Conservation (phyloP, 2,329 filamentous ascomycete species). For the Elsinoe fawcettii region DNA sequence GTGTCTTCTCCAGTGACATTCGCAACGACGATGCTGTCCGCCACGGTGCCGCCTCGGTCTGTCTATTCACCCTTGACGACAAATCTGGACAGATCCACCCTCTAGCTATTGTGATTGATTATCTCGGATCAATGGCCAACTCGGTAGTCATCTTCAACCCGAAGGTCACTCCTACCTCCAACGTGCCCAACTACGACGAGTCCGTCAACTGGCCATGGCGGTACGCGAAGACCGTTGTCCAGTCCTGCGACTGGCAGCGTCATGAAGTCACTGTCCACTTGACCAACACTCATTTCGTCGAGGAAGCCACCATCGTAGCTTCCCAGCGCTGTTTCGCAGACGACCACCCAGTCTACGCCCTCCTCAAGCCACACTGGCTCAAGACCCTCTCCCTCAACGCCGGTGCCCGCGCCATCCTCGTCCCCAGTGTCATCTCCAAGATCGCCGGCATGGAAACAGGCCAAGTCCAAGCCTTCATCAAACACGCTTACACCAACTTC, state of each 20-base stretch:
- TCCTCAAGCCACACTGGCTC: constrained; percentile 44
- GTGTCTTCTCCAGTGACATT: constrained; percentile 13
- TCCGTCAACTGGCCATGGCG: constrained; percentile 45
- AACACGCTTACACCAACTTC: constrained; percentile 38
- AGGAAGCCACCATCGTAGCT: constrained; percentile 21
- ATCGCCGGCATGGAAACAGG: constrained; percentile 36
- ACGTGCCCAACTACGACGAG: constrained; percentile 24
- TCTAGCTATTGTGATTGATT: constrained; percentile 43
- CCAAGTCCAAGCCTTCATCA: constrained; percentile 34
- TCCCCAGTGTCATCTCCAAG: constrained; percentile 39
- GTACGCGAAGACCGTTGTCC: constrained; percentile 46
- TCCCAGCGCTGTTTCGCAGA: constrained; percentile 18
- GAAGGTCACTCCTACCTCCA: constrained; percentile 27
- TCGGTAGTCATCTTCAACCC: constrained; percentile 47
- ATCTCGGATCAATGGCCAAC: constrained; percentile 35
- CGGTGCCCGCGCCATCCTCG: constrained; percentile 37
- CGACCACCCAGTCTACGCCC: constrained; percentile 38
- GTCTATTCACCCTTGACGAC: constrained; percentile 30
- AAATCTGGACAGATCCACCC: constrained; percentile 40
- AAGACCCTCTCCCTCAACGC: constrained; percentile 46
- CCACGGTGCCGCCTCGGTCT: constrained; percentile 16
- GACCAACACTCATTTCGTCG: constrained; percentile 21
- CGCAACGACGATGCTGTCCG: neutral
- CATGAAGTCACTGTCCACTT: constrained; percentile 45
- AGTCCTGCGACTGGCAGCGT: constrained; percentile 42